Percentiles rank a stretch among this genome's conserved stretches.
Conservation (phyloP, 1,139 yeast genomes). For the Debaryomyces singareniensis region DNA sequence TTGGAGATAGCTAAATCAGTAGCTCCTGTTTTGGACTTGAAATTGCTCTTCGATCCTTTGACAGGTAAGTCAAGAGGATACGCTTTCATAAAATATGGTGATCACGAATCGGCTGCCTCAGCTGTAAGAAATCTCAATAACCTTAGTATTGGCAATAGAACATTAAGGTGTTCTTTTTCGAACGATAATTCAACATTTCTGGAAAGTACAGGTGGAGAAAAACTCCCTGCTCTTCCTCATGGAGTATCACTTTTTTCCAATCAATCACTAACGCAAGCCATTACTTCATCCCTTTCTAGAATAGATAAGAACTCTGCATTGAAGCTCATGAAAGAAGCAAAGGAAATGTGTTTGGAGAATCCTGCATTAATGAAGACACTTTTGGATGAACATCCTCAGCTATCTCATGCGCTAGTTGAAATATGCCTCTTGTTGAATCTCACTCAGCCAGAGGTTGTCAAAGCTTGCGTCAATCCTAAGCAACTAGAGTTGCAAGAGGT, state of each 20-base stretch:
- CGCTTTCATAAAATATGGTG: slow-evolving; percentile 79
- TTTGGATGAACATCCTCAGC: slow-evolving; percentile 67
- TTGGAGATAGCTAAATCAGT: slow-evolving; percentile 70
- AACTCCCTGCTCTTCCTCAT: slow-evolving; percentile 40
- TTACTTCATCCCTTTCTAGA: slow-evolving; percentile 51
- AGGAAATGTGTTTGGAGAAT: slow-evolving; percentile 54
- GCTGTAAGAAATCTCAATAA: slow-evolving; percentile 88
- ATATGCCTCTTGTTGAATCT: slow-evolving; percentile 56
- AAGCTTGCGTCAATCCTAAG: slow-evolving; percentile 29
- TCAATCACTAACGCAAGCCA: slow-evolving; percentile 54
- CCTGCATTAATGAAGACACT: slow-evolving; percentile 60
- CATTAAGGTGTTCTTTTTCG: slow-evolving; percentile 68
- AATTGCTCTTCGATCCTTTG: slow-evolving; percentile 76
- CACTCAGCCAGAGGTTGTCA: slow-evolving; percentile 51
- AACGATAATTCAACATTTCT: slow-evolving; percentile 26
- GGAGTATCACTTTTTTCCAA: slow-evolving; percentile 48
- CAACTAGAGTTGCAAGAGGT: slow-evolving; percentile 35
- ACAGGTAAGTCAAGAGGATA: slow-evolving; percentile 91
- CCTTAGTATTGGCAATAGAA: slow-evolving; percentile 67
- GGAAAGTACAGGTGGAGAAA: slow-evolving; percentile 10
- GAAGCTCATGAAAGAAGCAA: slow-evolving; percentile 55
- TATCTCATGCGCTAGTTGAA: slow-evolving; percentile 79
- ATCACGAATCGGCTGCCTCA: slow-evolving; percentile 74
- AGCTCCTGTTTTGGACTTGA: slow-evolving; percentile 78
- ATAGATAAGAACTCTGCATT: slow-evolving; percentile 53